A percentile compares a stretch with the other conserved stretches of the same genome.
These are phyloP conservation scores for Termitomyces sp. DNA, from an alignment of 768 basidiomycete genomes.

Conservation along the genomic window DNA sequence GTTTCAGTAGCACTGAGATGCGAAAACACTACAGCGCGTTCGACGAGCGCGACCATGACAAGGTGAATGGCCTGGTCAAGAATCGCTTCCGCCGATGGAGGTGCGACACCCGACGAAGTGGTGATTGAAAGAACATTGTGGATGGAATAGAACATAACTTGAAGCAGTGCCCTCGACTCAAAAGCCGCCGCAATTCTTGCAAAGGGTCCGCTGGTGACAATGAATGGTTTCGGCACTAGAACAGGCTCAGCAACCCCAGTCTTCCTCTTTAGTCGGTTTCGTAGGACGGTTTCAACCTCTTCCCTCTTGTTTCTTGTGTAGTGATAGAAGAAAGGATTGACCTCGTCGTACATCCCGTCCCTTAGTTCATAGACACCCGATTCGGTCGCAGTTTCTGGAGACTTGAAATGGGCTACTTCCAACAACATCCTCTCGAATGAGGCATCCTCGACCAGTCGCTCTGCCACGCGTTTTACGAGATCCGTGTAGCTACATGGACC, in stretches of 20 bases:
- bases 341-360: conserved; percentile 76
- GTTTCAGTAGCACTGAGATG: conserved; percentile 43
- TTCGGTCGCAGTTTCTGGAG: conserved; percentile 75
- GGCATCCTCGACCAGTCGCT: conserved; percentile 79
- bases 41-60: conserved; percentile 77
- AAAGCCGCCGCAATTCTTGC: conserved; percentile 55
- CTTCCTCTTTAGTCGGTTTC: conserved; percentile 60
- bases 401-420: conserved; percentile 76
- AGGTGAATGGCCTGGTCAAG: conserved; percentile 87
- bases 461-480: conserved; percentile 84
- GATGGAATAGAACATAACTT: conserved; percentile 79
- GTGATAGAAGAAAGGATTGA: conserved; percentile 95
- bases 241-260: conserved; percentile 60
- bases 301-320: conserved; percentile 92
- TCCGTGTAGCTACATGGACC: conserved; percentile 88
- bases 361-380: conserved; percentile 86
- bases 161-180: conserved; percentile 65
- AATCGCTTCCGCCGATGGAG: conserved; percentile 82
- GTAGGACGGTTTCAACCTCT: conserved; percentile 77
- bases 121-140: conserved; percentile 69
- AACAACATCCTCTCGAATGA: conserved; percentile 74
- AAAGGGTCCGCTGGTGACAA: conserved; percentile 66
- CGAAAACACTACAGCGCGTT: conserved; percentile 59
- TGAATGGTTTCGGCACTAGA: conserved; percentile 67
- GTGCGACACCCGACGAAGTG: conserved; percentile 50